These are phyloP conservation scores for Tolypocladium amazonense DNA, from an alignment of 2,329 filamentous ascomycete genomes.

Conservation along the genomic window DNA sequence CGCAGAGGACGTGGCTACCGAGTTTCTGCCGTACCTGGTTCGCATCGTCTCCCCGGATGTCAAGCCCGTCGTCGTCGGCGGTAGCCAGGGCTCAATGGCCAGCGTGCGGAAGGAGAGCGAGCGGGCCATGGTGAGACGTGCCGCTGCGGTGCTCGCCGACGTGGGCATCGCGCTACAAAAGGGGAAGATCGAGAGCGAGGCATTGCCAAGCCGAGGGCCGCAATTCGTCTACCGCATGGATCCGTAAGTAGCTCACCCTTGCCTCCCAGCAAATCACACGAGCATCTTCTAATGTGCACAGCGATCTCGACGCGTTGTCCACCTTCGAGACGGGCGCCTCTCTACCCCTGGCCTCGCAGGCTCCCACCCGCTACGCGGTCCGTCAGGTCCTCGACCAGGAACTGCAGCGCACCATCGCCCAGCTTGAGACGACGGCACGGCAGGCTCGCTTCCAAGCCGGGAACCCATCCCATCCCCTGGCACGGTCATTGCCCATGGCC, in stretches of 20 bases:
- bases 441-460: conserved; percentile 54
- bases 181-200: conserved; percentile 65
- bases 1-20: conserved; percentile 63
- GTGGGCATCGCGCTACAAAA: conserved; percentile 73
- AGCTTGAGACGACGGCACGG: conserved; percentile 55
- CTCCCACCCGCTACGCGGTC: conserved; percentile 81
- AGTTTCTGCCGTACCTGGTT: conserved; percentile 75
- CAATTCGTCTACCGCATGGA: conserved; percentile 91
- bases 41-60: conserved; percentile 81
- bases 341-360: conserved; percentile 44
- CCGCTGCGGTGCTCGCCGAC: conserved; percentile 74
- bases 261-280: not conserved
- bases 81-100: conserved; percentile 56
- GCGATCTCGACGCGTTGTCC: conserved; percentile 65
- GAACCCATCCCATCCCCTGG: conserved; percentile 14
- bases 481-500: not conserved
- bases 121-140: conserved; percentile 66
- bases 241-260: conserved; percentile 46
- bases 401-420: conserved; percentile 60
- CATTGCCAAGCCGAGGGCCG: conserved; percentile 44
- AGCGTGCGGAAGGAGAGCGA: conserved; percentile 84
- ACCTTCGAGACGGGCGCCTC: conserved; percentile 60
- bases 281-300: conserved; percentile 12
- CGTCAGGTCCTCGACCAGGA: conserved; percentile 91
- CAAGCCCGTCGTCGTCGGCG: conserved; percentile 77